Base-by-base conservation (phyloP, 164 flowering plant species). In the Cinnamomum micranthum region DNA sequence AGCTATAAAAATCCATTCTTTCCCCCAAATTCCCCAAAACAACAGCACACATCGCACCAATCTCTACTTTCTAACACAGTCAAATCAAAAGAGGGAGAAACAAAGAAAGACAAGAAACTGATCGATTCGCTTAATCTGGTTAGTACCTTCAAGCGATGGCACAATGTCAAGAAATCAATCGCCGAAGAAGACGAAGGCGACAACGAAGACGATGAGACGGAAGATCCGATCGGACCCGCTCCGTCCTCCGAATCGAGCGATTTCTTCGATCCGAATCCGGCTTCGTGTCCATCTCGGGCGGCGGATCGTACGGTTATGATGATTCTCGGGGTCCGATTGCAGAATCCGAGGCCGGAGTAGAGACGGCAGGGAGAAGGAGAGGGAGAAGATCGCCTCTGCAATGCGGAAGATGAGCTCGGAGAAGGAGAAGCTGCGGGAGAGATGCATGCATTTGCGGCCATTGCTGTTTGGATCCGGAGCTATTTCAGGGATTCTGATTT, bases 121-220 rank as follows among this genome's bases (percentile, higher is more conserved):
- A 55, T 55, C 60, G n/a, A 55, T 52, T 52, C 14, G 59, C 19
- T 17, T 0, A 12, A 13, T 17, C 19, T 52, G 17, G 1, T 52
- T 1, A 71, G 33, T 75, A 92, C 98, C 97, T 95, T 95, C 50
- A 95, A 94, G 24, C 94, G 81, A 78, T 92, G 87, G 79, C 97
- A 95, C 82, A 95, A 68, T 7, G 97, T 93, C 84, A 95, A 94
- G 71, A 95, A 95, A 89, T 95, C 96, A 74, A 95, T 89, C 19
- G 88, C 87, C 10, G 92, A 86, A 1, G 94, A 80, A 35, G 91
- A 66, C 0, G 88, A 27, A 9, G 69, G 17, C 14, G 28, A 4
- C 67, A 64, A 83, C 7, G 85, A 68, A 15, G 17, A n/a, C n/a
- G 87, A 85, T 2, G 86, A 73, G 7, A 50, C 50, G 50, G 77